These are phyloP conservation scores for Coix lacrymajobi DNA, from an alignment of 176 grass and related monocot genomes.

Conservation along the genomic window DNA sequence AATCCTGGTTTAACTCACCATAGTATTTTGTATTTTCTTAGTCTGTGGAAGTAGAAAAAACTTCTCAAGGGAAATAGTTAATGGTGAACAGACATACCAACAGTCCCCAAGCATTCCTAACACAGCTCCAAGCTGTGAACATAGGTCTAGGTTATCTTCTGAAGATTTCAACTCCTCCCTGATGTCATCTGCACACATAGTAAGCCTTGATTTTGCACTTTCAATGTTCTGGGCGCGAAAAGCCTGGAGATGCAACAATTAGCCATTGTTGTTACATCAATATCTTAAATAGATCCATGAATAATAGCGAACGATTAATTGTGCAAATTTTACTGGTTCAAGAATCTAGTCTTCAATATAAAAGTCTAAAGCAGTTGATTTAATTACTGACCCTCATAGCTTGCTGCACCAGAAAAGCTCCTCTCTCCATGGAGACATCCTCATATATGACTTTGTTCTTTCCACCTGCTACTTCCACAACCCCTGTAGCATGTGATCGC, in stretches of 20 bases:
- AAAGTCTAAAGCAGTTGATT: not conserved
- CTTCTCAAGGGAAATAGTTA: not conserved
- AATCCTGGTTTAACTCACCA: not conserved
- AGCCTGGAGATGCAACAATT: conserved; percentile 41
- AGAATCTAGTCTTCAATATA: not conserved
- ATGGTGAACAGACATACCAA: conserved; percentile 47
- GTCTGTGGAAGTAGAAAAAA: not conserved
- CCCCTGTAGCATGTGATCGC: conserved; percentile 45
- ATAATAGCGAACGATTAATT: not conserved
- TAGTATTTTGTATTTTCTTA: conserved; percentile 7
- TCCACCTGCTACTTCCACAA: conserved; percentile 28
- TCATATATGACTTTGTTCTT: conserved; percentile 88
- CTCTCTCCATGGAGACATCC: conserved; percentile 97
- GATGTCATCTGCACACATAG: conserved; percentile 82
- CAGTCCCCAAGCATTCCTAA: conserved; percentile 97
- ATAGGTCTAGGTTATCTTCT: conserved; percentile 58
- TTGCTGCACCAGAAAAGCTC: conserved; percentile 93
- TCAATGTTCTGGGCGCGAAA: conserved; percentile 76
- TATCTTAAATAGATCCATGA: not conserved
- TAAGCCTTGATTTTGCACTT: conserved; percentile 87
- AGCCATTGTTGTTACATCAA: not conserved
- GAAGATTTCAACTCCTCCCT: conserved; percentile 70
- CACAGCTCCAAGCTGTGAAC: conserved; percentile 88
- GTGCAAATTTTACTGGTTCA: not conserved
- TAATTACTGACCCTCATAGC: conserved; percentile 83